Conservation (phyloP, 306 rosid species). For the Mimosa bimucronata region DNA sequence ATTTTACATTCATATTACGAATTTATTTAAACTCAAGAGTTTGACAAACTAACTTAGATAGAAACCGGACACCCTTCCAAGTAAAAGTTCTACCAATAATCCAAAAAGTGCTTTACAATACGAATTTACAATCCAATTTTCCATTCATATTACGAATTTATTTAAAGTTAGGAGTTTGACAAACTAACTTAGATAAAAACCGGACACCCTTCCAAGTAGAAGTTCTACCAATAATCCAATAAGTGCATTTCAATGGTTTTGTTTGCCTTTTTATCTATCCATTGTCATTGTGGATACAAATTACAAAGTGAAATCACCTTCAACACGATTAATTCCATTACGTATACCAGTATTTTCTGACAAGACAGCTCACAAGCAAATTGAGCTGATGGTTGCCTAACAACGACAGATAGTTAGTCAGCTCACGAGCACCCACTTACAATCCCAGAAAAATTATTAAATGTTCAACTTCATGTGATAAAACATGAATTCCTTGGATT, state of each 20-base stretch:
- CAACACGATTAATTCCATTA: not conserved
- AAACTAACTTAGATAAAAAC: too few species aligned
- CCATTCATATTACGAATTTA: too few species aligned
- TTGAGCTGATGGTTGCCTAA: not conserved
- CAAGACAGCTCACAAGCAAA: not conserved
- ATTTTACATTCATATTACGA: too few species aligned
- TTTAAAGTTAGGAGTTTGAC: too few species aligned
- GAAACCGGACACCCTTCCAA: too few species aligned
- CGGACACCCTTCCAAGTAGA: too few species aligned
- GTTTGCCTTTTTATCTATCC: not conserved
- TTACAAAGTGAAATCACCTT: not conserved
- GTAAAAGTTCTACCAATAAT: too few species aligned
- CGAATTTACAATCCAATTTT: too few species aligned
- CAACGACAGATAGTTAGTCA: not conserved
- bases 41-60: too few species aligned
- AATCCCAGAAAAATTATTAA: not conserved
- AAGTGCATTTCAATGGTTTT: not conserved
- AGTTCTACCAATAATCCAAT: too few species aligned
- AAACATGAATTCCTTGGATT: conserved; percentile 16
- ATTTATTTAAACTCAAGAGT: too few species aligned
- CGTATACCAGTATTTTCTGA: not conserved
- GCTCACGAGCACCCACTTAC: not conserved
- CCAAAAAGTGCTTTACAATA: too few species aligned
- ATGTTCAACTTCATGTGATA: not conserved
- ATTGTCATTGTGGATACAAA: not conserved